Base-by-base conservation (phyloP, 768 basidiomycete species). In the Kondoa subrosea region DNA sequence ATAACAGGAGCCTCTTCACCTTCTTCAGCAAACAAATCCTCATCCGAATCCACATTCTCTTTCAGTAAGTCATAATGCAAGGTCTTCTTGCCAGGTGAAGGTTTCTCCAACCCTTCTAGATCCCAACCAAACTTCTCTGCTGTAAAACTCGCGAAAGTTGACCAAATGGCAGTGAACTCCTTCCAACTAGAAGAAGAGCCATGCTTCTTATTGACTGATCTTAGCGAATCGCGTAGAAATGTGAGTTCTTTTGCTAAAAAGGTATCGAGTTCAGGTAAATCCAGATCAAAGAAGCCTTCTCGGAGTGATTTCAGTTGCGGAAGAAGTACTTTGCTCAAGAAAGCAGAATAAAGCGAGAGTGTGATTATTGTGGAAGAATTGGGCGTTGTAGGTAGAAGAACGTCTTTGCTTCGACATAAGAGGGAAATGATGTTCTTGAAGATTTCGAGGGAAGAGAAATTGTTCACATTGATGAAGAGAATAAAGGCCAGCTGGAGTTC, bases 21-120 rank as follows among this genome's bases (percentile, higher is more conserved):
- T 40, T 80, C 79, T 77, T 86, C 89, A 31, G 78, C 78, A 21
- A 79, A 77, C 69, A 72, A 63, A 31, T 73, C 74, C 1, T 69
- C 56, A 40, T 74, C 70, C 59, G 12, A 8, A 8, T 50, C 40
- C 21, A 67, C 72, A 16, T 61, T 60, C 26, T 67, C 25, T 56
- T 56, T 25, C 8, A 68, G 32, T 63, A 40, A 34, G 65, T 67
- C 58, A 57, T 68, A 66, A 15, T 61, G 30, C 34, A 56, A 56
- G 59, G 3, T 62, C 67, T 30, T 32, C 65, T 1, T 70, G 2
- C 32, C 29, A n/a, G 60, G 25, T 12, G 68, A 29, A 56, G 40
- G 26, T 34, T 69, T 50, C 30, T 61, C 67, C 26, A 74, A 57
- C 4, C 71, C 71, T 0, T 76, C 73, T 1, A 78, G 56, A 29